Percentiles rank a stretch among this genome's conserved stretches.
Evolutionary conservation across 2,329 filamentous ascomycete genomes (phyloP).

Genomic region (Alternaria sp.): DNA sequence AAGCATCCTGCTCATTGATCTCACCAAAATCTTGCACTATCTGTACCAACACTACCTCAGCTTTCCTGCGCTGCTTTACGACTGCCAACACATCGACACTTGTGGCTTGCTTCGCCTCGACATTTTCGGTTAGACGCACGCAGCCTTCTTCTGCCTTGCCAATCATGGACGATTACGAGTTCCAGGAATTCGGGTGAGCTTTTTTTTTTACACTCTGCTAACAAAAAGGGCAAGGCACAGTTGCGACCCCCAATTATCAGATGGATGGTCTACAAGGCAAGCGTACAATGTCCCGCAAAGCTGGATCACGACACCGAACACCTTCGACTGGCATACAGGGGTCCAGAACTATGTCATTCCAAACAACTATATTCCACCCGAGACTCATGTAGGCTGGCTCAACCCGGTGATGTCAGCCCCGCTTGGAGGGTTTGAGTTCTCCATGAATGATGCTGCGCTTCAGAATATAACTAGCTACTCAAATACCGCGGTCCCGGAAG

Average conservation of each 20-base stretch:
- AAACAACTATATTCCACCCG: not conserved
- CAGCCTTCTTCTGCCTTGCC: not conserved
- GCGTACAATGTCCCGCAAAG: not conserved
- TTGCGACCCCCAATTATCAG: too few species aligned
- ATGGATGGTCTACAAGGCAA: too few species aligned
- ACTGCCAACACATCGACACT: not conserved
- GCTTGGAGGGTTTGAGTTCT: not conserved
- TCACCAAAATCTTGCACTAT: not conserved
- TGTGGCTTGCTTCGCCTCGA: not conserved
- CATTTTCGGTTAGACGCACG: not conserved
- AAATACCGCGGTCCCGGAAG: too few species aligned
- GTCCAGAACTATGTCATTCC: not conserved
- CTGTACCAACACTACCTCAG: not conserved
- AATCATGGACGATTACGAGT: not conserved
- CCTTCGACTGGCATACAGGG: not conserved
- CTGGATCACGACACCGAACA: not conserved
- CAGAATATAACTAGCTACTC: too few species aligned
- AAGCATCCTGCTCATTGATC: not conserved
- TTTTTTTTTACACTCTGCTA: conserved; percentile 13
- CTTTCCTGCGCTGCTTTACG: conserved; percentile 4
- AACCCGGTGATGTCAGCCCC: accelerated
- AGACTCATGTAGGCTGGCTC: too few species aligned
- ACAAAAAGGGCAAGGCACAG: conserved; percentile 5
- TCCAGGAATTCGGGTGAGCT: not conserved
- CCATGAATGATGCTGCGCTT: too few species aligned